Percentiles rank a stretch among this genome's conserved stretches.
Evolutionary conservation across 352 stramenopile species (phyloP).

Genomic region (Saprolegnia parasitica): DNA sequence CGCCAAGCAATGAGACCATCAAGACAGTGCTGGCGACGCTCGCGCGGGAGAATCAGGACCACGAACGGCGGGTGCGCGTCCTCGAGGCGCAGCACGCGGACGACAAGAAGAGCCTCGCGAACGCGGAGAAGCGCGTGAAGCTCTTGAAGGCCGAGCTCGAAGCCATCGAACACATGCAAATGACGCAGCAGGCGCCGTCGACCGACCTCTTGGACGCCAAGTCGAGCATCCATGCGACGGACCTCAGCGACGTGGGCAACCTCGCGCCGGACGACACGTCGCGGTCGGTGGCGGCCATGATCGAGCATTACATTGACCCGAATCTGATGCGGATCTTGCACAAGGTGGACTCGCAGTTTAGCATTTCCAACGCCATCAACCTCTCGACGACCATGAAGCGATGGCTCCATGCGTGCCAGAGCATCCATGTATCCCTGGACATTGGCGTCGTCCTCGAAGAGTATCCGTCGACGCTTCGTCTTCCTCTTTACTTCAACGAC

Average conservation of each 20-base stretch:
- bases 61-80: conserved; percentile 53
- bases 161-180: conserved; percentile 62
- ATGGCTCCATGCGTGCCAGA: conserved; percentile 63
- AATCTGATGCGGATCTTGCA: conserved; percentile 76
- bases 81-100: conserved; percentile 54
- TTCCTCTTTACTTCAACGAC: background rate
- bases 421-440: conserved; percentile 52
- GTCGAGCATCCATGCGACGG: conserved; percentile 27
- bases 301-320: conserved; percentile 66
- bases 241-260: conserved; percentile 23
- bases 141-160: conserved; percentile 63
- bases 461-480: conserved; percentile 27
- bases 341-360: conserved; percentile 83
- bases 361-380: conserved; percentile 73
- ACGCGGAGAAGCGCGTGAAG: conserved; percentile 69
- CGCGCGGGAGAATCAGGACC: conserved; percentile 64
- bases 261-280: conserved; percentile 31
- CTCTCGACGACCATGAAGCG: conserved; percentile 63
- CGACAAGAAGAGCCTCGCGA: conserved; percentile 48
- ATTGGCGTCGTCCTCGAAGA: conserved; percentile 36
- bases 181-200: conserved; percentile 37
- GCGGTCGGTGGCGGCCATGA: conserved; percentile 29
- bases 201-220: conserved; percentile 31
- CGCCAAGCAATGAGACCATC: conserved; percentile 25
- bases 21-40: conserved; percentile 54